Conservation (phyloP, 352 stramenopile species). For the Phytophthora tentaculata region DNA sequence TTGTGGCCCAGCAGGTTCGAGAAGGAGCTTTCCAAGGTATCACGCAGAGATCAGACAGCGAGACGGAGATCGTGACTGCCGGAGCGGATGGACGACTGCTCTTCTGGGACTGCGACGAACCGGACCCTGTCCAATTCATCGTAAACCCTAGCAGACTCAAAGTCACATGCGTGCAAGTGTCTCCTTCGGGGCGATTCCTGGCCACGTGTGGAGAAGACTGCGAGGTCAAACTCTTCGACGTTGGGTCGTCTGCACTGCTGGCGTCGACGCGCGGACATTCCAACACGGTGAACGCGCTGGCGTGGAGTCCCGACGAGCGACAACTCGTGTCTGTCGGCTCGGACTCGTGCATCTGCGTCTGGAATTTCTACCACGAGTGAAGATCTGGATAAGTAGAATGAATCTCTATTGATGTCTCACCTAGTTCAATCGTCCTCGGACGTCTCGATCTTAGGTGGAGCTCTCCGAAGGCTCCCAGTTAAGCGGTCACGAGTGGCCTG, state of each 20-base stretch:
- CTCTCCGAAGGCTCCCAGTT: conserved; percentile 31
- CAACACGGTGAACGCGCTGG: conserved; percentile 68
- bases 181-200: conserved; percentile 76
- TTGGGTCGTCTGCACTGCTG: conserved; percentile 50
- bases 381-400: conserved; percentile 3
- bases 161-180: conserved; percentile 57
- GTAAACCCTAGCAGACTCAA: conserved; percentile 51
- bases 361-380: conserved; percentile 86
- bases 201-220: conserved; percentile 85
- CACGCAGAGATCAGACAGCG: conserved; percentile 87
- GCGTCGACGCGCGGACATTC: conserved; percentile 70
- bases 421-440: conserved; percentile 3
- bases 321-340: conserved; percentile 91
- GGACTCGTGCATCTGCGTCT: conserved; percentile 91
- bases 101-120: conserved; percentile 92
- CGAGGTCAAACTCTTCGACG: conserved; percentile 82
- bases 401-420: conserved; percentile 24
- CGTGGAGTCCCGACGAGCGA: conserved; percentile 92
- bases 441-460: conserved; percentile 10
- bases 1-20: conserved; percentile 84
- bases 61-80: conserved; percentile 91
- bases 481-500: conserved; percentile 56
- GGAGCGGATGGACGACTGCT: conserved; percentile 84
- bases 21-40: conserved; percentile 82
- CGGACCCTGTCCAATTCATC: conserved; percentile 72